Percentiles rank a stretch among this genome's conserved stretches.
Evolutionary conservation across 2,329 filamentous ascomycete genomes (phyloP).

Genomic region (Polytolypa hystricis): DNA sequence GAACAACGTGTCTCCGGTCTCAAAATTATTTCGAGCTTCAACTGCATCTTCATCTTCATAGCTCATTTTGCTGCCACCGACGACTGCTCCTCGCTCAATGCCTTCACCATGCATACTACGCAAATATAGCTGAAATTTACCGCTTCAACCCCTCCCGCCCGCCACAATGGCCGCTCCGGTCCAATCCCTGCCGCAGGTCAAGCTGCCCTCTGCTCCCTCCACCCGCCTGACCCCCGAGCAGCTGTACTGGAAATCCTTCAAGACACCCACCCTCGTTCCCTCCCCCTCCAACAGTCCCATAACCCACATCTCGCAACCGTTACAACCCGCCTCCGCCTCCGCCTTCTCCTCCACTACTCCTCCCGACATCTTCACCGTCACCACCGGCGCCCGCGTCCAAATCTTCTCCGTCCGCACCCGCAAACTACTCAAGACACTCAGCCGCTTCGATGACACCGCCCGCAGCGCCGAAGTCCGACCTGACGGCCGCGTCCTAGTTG

Average conservation of each 20-base stretch:
- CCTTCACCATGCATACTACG: too few relatives aligned
- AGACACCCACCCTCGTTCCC: slow-evolving; percentile 78
- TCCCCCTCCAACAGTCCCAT: slow-evolving; percentile 84
- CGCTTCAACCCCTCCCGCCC: background rate
- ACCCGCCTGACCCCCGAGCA: slow-evolving; percentile 76
- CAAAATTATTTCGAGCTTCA: too few relatives aligned
- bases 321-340: slow-evolving; percentile 33
- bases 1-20: too few relatives aligned
- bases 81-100: too few relatives aligned
- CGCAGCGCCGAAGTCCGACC: slow-evolving; percentile 78
- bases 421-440: slow-evolving; percentile 87
- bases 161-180: slow-evolving; percentile 72
- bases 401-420: slow-evolving; percentile 87
- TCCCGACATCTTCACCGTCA: slow-evolving; percentile 66
- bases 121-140: too few relatives aligned
- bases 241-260: slow-evolving; percentile 92
- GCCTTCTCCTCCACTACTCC: slow-evolving; percentile 40
- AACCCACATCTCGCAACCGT: slow-evolving; percentile 73
- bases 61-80: too few relatives aligned
- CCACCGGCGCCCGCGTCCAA: slow-evolving; percentile 86
- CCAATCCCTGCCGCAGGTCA: slow-evolving; percentile 65
- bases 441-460: slow-evolving; percentile 82
- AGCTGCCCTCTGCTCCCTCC: slow-evolving; percentile 70
- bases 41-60: too few relatives aligned
- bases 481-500: slow-evolving; percentile 80